Conservation (phyloP, 805 yeast species). For the Hanseniaspora jakobsenii region DNA sequence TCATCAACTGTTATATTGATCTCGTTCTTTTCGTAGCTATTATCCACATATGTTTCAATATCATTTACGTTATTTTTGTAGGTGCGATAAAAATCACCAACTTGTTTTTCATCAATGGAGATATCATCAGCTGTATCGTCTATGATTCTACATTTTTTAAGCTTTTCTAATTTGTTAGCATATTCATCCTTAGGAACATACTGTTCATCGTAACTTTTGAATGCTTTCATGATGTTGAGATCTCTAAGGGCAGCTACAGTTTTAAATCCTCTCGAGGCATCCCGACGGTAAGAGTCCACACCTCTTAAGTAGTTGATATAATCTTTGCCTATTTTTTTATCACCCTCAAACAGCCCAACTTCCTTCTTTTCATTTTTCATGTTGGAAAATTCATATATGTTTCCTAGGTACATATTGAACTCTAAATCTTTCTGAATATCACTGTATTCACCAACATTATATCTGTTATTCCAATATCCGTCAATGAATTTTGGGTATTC, state of each 20-base stretch:
- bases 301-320: too few species aligned
- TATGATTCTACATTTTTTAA: neutral
- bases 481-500: slow-evolving; percentile 14
- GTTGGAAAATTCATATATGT: too few species aligned
- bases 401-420: slow-evolving; percentile 10
- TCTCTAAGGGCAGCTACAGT: too few species aligned
- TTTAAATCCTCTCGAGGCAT: too few species aligned
- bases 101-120: neutral
- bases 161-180: neutral
- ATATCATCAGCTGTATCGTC: neutral
- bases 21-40: too few species aligned
- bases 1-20: too few species aligned
- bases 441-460: slow-evolving; percentile 9
- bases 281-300: too few species aligned
- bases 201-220: neutral
- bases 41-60: too few species aligned
- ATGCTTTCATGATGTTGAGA: too few species aligned
- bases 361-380: too few species aligned
- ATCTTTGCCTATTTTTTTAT: slow-evolving; percentile 9
- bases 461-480: slow-evolving; percentile 8
- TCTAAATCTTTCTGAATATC: slow-evolving; percentile 3
- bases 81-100: neutral
- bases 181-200: slow-evolving; percentile 3
- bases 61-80: neutral
- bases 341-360: slow-evolving; percentile 11